A percentile compares a stretch with the other conserved stretches of the same genome.
Conservation (phyloP, 2,329 filamentous ascomycete species). For the Aspergillus unguis region DNA sequence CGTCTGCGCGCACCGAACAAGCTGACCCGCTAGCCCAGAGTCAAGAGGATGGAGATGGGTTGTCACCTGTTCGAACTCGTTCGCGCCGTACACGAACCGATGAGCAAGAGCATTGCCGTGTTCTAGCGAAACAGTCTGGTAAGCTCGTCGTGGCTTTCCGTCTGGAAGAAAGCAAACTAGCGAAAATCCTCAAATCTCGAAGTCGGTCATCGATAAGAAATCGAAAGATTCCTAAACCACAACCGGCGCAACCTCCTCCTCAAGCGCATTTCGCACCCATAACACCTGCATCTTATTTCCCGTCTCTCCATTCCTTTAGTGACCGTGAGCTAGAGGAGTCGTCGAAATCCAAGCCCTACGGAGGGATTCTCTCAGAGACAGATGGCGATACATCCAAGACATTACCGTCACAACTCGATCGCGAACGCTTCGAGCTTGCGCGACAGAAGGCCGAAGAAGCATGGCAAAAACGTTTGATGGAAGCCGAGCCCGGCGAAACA, state of each 20-base stretch:
- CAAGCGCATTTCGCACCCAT: conserved; percentile 60
- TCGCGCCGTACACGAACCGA: conserved; percentile 53
- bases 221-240: conserved; percentile 42
- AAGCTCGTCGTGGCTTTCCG: conserved; percentile 59
- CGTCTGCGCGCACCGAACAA: conserved; percentile 24
- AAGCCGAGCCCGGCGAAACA: conserved; percentile 60
- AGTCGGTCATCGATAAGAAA: conserved; percentile 58
- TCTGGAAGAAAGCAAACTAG: conserved; percentile 57
- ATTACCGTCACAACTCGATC: conserved; percentile 73
- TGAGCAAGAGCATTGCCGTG: conserved; percentile 40
- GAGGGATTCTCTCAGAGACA: conserved; percentile 81
- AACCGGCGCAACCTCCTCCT: conserved; percentile 41
- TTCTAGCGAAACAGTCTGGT: conserved; percentile 40
- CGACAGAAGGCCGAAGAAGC: conserved; percentile 88
- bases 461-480: conserved; percentile 68
- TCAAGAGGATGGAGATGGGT: conserved; percentile 19
- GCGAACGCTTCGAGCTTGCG: conserved; percentile 82
- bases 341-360: conserved; percentile 87
- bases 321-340: conserved; percentile 85
- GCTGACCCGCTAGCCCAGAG: conserved; percentile 20
- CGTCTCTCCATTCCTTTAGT: conserved; percentile 82
- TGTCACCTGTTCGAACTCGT: conserved; percentile 46
- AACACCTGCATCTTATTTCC: conserved; percentile 62
- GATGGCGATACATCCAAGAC: conserved; percentile 92
- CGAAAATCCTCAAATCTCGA: conserved; percentile 57